Percentiles rank a stretch among this genome's conserved stretches.
Evolutionary conservation across 495 filamentous ascomycete genomes (phyloP).

Genomic region (Astrothelium subdiscretum): DNA sequence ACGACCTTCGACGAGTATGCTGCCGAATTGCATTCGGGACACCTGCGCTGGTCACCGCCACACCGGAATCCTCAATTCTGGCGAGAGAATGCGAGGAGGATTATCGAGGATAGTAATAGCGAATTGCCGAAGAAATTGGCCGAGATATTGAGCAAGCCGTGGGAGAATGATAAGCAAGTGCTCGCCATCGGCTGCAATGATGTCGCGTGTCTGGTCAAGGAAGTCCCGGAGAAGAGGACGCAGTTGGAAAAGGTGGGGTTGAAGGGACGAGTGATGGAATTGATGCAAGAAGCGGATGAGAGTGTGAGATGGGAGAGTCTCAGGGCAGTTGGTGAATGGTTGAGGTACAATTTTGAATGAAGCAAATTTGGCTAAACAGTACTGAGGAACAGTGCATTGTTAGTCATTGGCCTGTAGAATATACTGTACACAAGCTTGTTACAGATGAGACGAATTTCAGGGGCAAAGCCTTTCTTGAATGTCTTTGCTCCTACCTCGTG

Average conservation of each 20-base stretch:
- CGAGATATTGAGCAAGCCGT: slow-evolving; percentile 72
- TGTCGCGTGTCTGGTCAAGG: slow-evolving; percentile 76
- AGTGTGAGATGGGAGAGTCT: slow-evolving; percentile 90
- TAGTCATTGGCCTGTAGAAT: background rate
- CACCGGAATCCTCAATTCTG: slow-evolving; percentile 86
- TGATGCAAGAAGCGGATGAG: slow-evolving; percentile 88
- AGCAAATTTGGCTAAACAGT: background rate
- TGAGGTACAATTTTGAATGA: slow-evolving; percentile 54
- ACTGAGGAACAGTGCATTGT: background rate
- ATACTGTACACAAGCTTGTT: background rate
- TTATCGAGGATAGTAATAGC: slow-evolving; percentile 73
- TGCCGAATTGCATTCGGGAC: slow-evolving; percentile 75
- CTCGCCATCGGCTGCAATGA: slow-evolving; percentile 95
- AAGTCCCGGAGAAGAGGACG: slow-evolving; percentile 71
- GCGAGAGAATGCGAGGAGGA: slow-evolving; percentile 87
- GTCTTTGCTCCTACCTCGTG: no score
- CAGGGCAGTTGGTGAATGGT: slow-evolving; percentile 83
- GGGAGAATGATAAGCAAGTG: slow-evolving; percentile 91
- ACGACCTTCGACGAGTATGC: slow-evolving; percentile 96
- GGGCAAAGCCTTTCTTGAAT: background rate
- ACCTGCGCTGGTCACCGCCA: slow-evolving; percentile 89
- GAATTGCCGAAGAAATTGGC: slow-evolving; percentile 72
- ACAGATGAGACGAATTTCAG: background rate
- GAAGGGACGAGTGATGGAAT: slow-evolving; percentile 85
- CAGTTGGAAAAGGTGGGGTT: slow-evolving; percentile 83